Conservation (phyloP, 352 stramenopile genomes). For the Globisporangium heterothallicum region DNA sequence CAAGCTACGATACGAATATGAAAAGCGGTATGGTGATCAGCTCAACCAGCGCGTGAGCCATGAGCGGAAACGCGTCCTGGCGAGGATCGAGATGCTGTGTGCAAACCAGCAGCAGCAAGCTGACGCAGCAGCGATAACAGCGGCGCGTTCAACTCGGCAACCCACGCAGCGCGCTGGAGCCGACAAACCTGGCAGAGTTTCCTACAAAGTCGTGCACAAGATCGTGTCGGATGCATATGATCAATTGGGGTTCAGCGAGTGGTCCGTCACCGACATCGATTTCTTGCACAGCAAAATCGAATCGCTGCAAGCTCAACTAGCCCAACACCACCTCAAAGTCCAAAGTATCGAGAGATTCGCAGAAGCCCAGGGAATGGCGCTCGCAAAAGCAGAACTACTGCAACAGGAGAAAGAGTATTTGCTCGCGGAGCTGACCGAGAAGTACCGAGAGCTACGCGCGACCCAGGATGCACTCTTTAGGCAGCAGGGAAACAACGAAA, state of each 20-base stretch:
- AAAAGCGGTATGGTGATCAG: conserved; percentile 45
- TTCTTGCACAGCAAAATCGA: conserved; percentile 23
- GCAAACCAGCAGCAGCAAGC: conserved; percentile 1
- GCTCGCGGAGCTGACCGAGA: conserved; percentile 39
- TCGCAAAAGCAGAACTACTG: conserved; percentile 34
- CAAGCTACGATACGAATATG: conserved; percentile 41
- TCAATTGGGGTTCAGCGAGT: conserved; percentile 40
- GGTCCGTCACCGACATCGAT: conserved; percentile 46
- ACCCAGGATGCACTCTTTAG: conserved; percentile 13
- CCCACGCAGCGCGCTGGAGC: conserved; percentile 2
- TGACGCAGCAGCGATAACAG: neutral
- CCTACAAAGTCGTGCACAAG: conserved; percentile 21
- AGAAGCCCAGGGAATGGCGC: conserved; percentile 26
- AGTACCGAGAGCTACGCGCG: conserved; percentile 32
- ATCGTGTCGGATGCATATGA: conserved; percentile 38
- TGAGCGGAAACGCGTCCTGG: conserved; percentile 47
- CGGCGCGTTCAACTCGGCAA: conserved; percentile 5
- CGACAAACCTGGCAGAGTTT: conserved; percentile 11
- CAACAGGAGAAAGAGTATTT: conserved; percentile 57
- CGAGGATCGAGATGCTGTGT: conserved; percentile 48
- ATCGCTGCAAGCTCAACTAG: conserved; percentile 14
- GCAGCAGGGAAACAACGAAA: conserved; percentile 5
- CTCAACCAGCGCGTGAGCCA: conserved; percentile 47
- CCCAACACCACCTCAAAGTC: conserved; percentile 16
- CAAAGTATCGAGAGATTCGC: conserved; percentile 7